A percentile compares a stretch with the other conserved stretches of the same genome.
Evolutionary conservation across 2,329 filamentous ascomycete genomes (phyloP).

Genomic region (Diaporthe vexans): DNA sequence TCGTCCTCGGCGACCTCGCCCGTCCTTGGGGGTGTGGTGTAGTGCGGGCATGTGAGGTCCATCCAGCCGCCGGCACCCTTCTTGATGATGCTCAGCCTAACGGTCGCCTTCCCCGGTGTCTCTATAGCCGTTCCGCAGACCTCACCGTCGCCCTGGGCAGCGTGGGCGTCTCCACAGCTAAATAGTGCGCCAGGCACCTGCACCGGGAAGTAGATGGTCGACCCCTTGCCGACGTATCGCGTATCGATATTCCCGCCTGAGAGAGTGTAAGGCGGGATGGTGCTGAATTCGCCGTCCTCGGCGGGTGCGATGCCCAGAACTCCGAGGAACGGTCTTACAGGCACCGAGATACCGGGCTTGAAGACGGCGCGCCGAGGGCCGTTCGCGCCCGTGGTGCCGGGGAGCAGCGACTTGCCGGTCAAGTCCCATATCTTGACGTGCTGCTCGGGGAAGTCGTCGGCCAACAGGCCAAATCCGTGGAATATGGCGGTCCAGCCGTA

Average conservation of each 20-base stretch:
- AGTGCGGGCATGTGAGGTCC: slow-evolving; percentile 60
- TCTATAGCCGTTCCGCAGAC: slow-evolving; percentile 70
- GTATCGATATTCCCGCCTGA: slow-evolving; percentile 70
- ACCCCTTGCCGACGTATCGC: slow-evolving; percentile 61
- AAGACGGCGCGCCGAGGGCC: slow-evolving; percentile 55
- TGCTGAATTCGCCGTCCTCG: slow-evolving; percentile 59
- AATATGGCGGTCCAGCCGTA: slow-evolving; percentile 69
- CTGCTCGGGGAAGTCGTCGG: slow-evolving; percentile 60
- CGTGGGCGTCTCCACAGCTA: slow-evolving; percentile 68
- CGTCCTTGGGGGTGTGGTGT: slow-evolving; percentile 54
- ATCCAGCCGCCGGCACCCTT: slow-evolving; percentile 50
- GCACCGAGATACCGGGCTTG: slow-evolving; percentile 62
- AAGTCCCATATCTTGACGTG: slow-evolving; percentile 65
- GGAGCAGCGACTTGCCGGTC: slow-evolving; percentile 39
- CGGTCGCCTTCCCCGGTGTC: slow-evolving; percentile 63
- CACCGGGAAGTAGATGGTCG: slow-evolving; percentile 63
- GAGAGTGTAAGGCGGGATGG: slow-evolving; percentile 62
- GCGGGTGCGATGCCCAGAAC: slow-evolving; percentile 65
- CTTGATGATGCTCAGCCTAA: slow-evolving; percentile 64
- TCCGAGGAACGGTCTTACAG: slow-evolving; percentile 65
- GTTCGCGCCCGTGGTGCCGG: slow-evolving; percentile 44
- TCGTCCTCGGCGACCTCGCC: slow-evolving; percentile 56
- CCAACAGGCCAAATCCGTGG: slow-evolving; percentile 63
- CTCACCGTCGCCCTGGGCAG: slow-evolving; percentile 67
- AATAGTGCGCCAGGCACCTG: slow-evolving; percentile 64